Conservation (phyloP, 2,329 filamentous ascomycete species). For the Cladophialophora immunda region DNA sequence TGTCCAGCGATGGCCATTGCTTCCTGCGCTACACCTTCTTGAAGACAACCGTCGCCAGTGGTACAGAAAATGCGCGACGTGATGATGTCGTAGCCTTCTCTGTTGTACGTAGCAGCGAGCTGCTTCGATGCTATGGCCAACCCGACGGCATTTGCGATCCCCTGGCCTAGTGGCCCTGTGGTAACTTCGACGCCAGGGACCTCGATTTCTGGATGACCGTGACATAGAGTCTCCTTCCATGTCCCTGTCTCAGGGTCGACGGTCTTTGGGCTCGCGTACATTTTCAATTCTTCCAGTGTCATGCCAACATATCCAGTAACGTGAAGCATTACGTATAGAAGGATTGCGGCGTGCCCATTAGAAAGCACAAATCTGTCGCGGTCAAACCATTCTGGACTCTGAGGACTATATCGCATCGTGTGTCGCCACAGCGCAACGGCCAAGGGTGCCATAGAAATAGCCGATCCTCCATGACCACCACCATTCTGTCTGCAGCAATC, state of each 20-base stretch:
- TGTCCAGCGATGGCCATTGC: slow-evolving; percentile 66
- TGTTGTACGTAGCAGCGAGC: slow-evolving; percentile 62
- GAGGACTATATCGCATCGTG: slow-evolving; percentile 50
- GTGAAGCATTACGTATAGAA: slow-evolving; percentile 46
- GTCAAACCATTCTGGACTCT: slow-evolving; percentile 65
- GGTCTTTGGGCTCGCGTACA: slow-evolving; percentile 43
- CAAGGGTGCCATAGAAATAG: slow-evolving; percentile 57
- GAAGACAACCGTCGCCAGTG: slow-evolving; percentile 66
- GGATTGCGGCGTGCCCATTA: slow-evolving; percentile 52
- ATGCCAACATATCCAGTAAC: slow-evolving; percentile 46
- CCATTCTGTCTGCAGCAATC: slow-evolving; percentile 16
- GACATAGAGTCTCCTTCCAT: slow-evolving; percentile 52
- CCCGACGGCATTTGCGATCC: slow-evolving; percentile 67
- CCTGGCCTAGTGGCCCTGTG: slow-evolving; percentile 66
- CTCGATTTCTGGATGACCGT: slow-evolving; percentile 61
- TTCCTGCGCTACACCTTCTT: slow-evolving; percentile 67
- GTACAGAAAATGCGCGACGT: slow-evolving; percentile 63
- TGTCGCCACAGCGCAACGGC: slow-evolving; percentile 69
- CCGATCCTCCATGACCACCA: slow-evolving; percentile 21
- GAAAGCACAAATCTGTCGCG: slow-evolving; percentile 70
- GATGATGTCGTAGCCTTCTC: slow-evolving; percentile 56
- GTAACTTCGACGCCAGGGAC: slow-evolving; percentile 65
- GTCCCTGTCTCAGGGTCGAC: slow-evolving; percentile 33
- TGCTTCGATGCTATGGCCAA: slow-evolving; percentile 66
- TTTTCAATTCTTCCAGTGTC: slow-evolving; percentile 48